A percentile compares a stretch with the other conserved stretches of the same genome.
Conservation (phyloP, 495 filamentous ascomycete genomes). For the Aspergillus bertholletiae region DNA sequence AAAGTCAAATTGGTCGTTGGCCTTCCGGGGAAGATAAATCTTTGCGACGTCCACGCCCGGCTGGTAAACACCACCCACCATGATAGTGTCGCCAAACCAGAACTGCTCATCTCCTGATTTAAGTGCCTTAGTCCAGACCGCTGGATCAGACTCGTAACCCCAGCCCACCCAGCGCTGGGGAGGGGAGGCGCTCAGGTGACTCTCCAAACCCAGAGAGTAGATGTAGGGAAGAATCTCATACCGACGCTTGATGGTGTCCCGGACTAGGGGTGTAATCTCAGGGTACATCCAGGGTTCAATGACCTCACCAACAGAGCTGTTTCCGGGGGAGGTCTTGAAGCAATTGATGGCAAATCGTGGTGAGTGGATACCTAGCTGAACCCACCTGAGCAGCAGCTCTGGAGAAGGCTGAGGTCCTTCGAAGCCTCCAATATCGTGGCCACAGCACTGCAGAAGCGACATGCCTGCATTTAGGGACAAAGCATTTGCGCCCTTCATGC, state of each 20-base stretch:
- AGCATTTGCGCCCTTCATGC: constrained; percentile 64
- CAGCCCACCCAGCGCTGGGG: constrained; percentile 67
- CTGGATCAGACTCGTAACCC: constrained; percentile 61
- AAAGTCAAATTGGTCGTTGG: constrained; percentile 33
- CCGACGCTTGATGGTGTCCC: constrained; percentile 60
- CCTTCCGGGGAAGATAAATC: constrained; percentile 57
- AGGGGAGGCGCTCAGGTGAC: constrained; percentile 53
- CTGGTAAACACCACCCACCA: constrained; percentile 64
- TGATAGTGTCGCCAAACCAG: constrained; percentile 65
- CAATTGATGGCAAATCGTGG: constrained; percentile 71
- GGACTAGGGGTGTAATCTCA: constrained; percentile 54
- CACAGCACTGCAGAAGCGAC: constrained; percentile 59
- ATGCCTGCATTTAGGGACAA: constrained; percentile 64
- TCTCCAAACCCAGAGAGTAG: constrained; percentile 58
- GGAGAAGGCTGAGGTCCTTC: constrained; percentile 64
- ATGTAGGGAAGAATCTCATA: constrained; percentile 69
- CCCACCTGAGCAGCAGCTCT: constrained; percentile 66
- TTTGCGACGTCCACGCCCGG: constrained; percentile 46
- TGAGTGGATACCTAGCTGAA: constrained; percentile 65
- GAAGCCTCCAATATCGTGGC: constrained; percentile 71
- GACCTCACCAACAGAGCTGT: constrained; percentile 61
- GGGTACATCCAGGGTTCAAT: constrained; percentile 75
- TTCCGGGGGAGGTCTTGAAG: constrained; percentile 62
- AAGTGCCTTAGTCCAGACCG: constrained; percentile 55
- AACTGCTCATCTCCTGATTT: constrained; percentile 61